A percentile compares a stretch with the other conserved stretches of the same genome.
phyloP scores from a whole-genome alignment of 169 alveolate species.

The Neospora caninum region DNA sequence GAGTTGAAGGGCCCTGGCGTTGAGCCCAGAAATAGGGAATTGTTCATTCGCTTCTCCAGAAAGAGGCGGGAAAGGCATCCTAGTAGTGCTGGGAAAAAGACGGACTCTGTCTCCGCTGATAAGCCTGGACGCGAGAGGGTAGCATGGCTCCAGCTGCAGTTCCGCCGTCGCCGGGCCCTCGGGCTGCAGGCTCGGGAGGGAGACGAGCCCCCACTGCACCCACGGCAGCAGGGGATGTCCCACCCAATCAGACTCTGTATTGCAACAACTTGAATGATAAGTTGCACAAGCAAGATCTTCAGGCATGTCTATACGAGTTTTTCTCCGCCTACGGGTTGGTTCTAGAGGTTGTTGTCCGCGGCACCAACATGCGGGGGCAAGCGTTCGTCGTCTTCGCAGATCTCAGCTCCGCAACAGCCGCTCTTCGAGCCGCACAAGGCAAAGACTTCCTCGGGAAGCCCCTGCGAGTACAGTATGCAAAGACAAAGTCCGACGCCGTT shows the following conservation, averaged over 20 bases:
- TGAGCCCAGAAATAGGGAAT: too few relatives aligned
- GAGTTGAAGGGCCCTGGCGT: too few relatives aligned
- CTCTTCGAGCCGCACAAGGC: slow-evolving; percentile 82
- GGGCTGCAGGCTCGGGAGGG: not conserved
- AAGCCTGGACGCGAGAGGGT: too few relatives aligned
- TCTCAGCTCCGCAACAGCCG: slow-evolving; percentile 83
- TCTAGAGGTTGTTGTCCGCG: slow-evolving; percentile 78
- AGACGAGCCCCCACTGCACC: slow-evolving; percentile 30
- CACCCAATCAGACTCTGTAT: slow-evolving; percentile 86
- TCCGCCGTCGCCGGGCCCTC: not conserved
- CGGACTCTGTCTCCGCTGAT: too few relatives aligned
- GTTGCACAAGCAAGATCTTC: slow-evolving; percentile 77
- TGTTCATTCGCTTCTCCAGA: too few relatives aligned
- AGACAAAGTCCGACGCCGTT: slow-evolving; percentile 67
- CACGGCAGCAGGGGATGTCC: slow-evolving; percentile 71
- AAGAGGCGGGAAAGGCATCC: too few relatives aligned
- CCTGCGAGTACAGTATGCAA: slow-evolving; percentile 82
- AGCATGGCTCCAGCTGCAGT: not conserved
- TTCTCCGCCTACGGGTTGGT: slow-evolving; percentile 83
- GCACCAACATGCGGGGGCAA: slow-evolving; percentile 82
- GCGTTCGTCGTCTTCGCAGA: slow-evolving; percentile 85
- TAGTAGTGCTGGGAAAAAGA: too few relatives aligned
- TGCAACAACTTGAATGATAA: slow-evolving; percentile 83
- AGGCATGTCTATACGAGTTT: slow-evolving; percentile 79
- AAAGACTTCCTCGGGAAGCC: slow-evolving; percentile 77